Conservation (phyloP, 2,329 filamentous ascomycete species). For the Xylariales sp. region DNA sequence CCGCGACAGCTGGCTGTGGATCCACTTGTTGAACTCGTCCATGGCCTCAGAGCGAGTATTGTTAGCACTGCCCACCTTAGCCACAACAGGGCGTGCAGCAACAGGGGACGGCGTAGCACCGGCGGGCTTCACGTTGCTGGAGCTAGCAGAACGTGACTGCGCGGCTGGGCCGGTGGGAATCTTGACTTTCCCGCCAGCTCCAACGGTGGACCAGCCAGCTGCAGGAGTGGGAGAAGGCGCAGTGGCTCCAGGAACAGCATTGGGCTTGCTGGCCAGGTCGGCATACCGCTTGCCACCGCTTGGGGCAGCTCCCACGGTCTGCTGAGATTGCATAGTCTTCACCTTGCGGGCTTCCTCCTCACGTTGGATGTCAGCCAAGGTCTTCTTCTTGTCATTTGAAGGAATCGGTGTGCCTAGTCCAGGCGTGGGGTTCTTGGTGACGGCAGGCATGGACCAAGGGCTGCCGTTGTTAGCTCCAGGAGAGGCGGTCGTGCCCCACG, state of each 20-base stretch:
- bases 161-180: conserved; percentile 57
- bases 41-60: conserved; percentile 56
- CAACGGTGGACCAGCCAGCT: conserved; percentile 89
- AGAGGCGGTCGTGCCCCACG: conserved; percentile 79
- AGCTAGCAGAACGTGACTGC: conserved; percentile 40
- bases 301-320: conserved; percentile 42
- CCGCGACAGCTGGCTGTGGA: conserved; percentile 70
- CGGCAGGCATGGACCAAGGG: conserved; percentile 64
- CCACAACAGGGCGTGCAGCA: conserved; percentile 46
- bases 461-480: conserved; percentile 51
- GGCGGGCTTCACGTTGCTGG: conserved; percentile 35
- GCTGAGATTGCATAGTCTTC: conserved; percentile 52
- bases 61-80: conserved; percentile 35
- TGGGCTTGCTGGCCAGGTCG: conserved; percentile 80
- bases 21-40: conserved; percentile 95
- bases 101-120: conserved; percentile 31
- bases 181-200: conserved; percentile 89
- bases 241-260: conserved; percentile 29
- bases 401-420: conserved; percentile 25
- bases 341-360: conserved; percentile 91
- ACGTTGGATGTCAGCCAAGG: conserved; percentile 90
- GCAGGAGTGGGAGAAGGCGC: conserved; percentile 37
- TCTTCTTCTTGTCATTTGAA: conserved; percentile 66
- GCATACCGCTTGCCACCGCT: conserved; percentile 82
- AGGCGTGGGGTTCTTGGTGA: conserved; percentile 33